phyloP scores from a whole-genome alignment of 169 alveolate genomes.

The Plasmodium gaboni region DNA sequence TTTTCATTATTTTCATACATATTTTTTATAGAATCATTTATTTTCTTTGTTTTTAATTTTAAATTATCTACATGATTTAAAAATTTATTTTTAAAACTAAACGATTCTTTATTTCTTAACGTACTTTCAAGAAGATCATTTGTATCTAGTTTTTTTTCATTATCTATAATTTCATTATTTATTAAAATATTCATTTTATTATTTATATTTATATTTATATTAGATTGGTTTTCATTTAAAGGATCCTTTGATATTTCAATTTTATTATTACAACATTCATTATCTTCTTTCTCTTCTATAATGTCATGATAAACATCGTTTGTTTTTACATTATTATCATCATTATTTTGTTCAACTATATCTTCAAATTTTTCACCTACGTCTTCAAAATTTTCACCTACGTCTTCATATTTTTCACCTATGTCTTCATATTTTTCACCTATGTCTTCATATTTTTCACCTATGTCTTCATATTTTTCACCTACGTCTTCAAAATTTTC shows the following conservation, averaged over 20 bases:
- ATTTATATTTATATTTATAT: not conserved
- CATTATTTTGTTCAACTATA: not conserved
- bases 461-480: not conserved
- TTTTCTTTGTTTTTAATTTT: constrained; percentile 49
- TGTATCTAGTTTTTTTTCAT: not conserved
- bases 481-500: not conserved
- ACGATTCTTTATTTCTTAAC: constrained; percentile 10
- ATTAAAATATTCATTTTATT: constrained; percentile 3
- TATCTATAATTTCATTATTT: not conserved
- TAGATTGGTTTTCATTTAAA: not conserved
- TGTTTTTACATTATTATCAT: not conserved
- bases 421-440: not conserved
- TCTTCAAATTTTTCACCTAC: not conserved
- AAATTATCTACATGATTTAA: constrained; percentile 67
- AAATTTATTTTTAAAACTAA: constrained; percentile 39
- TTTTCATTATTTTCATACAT: constrained; percentile 61
- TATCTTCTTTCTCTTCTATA: not conserved
- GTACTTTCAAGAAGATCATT: constrained; percentile 16
- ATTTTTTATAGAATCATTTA: constrained; percentile 70
- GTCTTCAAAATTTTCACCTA: not conserved
- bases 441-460: not conserved
- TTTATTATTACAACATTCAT: not conserved
- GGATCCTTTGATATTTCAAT: not conserved
- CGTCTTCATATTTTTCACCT: not conserved
- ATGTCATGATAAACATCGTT: not conserved